These are phyloP conservation scores for Aspergillus luchuensis DNA, from an alignment of 2,329 filamentous ascomycete species.

Conservation along the genomic window DNA sequence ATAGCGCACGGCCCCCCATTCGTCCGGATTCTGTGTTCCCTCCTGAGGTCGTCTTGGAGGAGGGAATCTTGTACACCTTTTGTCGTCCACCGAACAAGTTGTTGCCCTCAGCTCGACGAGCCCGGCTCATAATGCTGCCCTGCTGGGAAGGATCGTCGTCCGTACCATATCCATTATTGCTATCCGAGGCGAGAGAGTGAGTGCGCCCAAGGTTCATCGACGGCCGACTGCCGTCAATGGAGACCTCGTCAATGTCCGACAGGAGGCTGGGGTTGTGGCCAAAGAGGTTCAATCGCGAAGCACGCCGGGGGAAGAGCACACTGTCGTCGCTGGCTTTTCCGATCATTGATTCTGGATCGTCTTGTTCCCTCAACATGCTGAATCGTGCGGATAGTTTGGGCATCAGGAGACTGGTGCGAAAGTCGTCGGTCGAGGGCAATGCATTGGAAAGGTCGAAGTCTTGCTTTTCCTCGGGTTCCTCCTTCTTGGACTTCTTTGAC, in stretches of 20 bases:
- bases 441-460: slow-evolving; percentile 73
- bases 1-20: slow-evolving; percentile 69
- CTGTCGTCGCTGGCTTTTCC: slow-evolving; percentile 96
- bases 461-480: slow-evolving; percentile 49
- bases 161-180: slow-evolving; percentile 59
- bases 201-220: slow-evolving; percentile 63
- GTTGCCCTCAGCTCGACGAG: slow-evolving; percentile 85
- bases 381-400: slow-evolving; percentile 91
- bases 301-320: slow-evolving; percentile 78
- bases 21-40: slow-evolving; percentile 38
- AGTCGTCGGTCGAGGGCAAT: slow-evolving; percentile 82
- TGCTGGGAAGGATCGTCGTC: slow-evolving; percentile 65
- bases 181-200: slow-evolving; percentile 66
- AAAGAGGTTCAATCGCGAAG: slow-evolving; percentile 75
- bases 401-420: slow-evolving; percentile 94
- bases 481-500: slow-evolving; percentile 56
- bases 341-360: slow-evolving; percentile 83
- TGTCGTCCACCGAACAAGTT: slow-evolving; percentile 92
- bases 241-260: slow-evolving; percentile 86
- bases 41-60: slow-evolving; percentile 44
- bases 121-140: slow-evolving; percentile 79
- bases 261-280: slow-evolving; percentile 63
- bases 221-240: slow-evolving; percentile 67
- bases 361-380: slow-evolving; percentile 94
- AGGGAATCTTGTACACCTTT: slow-evolving; percentile 86